Conservation (phyloP, 2,329 filamentous ascomycete species). For the Fusarium albosuccineum region DNA sequence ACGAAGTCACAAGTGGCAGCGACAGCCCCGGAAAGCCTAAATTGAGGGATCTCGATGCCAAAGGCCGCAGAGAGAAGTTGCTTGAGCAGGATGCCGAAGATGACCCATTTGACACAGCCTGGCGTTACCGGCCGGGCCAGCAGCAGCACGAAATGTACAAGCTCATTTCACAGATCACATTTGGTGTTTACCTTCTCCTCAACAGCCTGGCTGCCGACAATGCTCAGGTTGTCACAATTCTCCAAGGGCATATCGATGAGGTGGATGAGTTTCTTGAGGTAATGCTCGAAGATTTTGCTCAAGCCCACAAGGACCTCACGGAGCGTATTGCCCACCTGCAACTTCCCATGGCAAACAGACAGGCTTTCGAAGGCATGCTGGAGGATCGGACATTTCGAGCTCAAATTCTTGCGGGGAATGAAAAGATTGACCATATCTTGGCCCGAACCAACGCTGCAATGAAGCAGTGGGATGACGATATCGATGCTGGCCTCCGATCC, state of each 20-base stretch:
- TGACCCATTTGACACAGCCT: slow-evolving; percentile 77
- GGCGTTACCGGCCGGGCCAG: slow-evolving; percentile 81
- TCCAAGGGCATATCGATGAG: slow-evolving; percentile 94
- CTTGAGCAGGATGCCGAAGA: slow-evolving; percentile 77
- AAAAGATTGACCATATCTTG: slow-evolving; percentile 90
- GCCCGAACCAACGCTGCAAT: slow-evolving; percentile 82
- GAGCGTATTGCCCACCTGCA: slow-evolving; percentile 84
- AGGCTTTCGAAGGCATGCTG: slow-evolving; percentile 88
- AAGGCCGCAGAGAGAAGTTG: slow-evolving; percentile 73
- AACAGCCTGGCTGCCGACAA: slow-evolving; percentile 90
- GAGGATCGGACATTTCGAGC: slow-evolving; percentile 85
- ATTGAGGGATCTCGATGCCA: slow-evolving; percentile 67
- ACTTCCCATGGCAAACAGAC: slow-evolving; percentile 84
- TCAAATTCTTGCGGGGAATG: slow-evolving; percentile 87
- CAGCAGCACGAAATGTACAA: slow-evolving; percentile 90
- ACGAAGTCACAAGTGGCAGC: slow-evolving; percentile 72
- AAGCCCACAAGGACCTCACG: slow-evolving; percentile 82
- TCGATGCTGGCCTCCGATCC: slow-evolving; percentile 81
- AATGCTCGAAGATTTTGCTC: slow-evolving; percentile 84
- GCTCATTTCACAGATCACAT: slow-evolving; percentile 90
- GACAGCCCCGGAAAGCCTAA: slow-evolving; percentile 62
- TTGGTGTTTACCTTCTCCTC: slow-evolving; percentile 89
- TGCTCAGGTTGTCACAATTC: slow-evolving; percentile 86
- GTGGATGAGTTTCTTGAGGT: slow-evolving; percentile 91
- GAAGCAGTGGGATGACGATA: slow-evolving; percentile 82